These are phyloP conservation scores for Trichophyton mentagrophytes DNA, from an alignment of 2,329 filamentous ascomycete genomes.

Conservation along the genomic window DNA sequence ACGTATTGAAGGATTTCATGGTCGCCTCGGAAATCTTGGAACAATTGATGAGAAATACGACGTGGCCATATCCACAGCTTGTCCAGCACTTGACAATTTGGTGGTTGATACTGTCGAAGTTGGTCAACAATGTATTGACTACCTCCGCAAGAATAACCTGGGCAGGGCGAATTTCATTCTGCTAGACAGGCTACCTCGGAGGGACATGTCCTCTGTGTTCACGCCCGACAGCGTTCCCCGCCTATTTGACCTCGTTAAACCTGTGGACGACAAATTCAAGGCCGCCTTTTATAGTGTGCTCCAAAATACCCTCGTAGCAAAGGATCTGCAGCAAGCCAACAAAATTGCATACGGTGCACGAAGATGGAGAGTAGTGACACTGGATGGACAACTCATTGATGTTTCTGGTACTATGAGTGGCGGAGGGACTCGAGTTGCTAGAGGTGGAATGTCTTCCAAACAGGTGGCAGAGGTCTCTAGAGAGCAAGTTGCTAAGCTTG, in stretches of 20 bases:
- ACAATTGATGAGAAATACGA: slow-evolving; percentile 91
- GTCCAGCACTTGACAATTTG: slow-evolving; percentile 82
- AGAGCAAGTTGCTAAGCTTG: slow-evolving; percentile 78
- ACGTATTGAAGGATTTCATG: slow-evolving; percentile 93
- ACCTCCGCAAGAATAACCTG: slow-evolving; percentile 91
- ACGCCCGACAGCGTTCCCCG: slow-evolving; percentile 88
- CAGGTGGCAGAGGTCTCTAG: slow-evolving; percentile 74
- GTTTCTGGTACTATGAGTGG: slow-evolving; percentile 98
- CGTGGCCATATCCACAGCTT: slow-evolving; percentile 95
- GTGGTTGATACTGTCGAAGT: slow-evolving; percentile 93
- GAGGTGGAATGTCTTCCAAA: slow-evolving; percentile 93
- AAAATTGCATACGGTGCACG: slow-evolving; percentile 89
- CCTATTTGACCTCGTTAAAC: slow-evolving; percentile 81
- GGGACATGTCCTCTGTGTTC: slow-evolving; percentile 65
- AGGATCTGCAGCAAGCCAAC: slow-evolving; percentile 88
- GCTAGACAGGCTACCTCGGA: slow-evolving; percentile 68
- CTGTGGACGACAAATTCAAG: slow-evolving; percentile 74
- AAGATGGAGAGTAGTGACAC: slow-evolving; percentile 90
- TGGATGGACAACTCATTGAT: slow-evolving; percentile 91
- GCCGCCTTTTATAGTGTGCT: slow-evolving; percentile 93
- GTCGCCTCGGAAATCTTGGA: slow-evolving; percentile 83
- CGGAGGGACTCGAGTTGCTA: slow-evolving; percentile 80
- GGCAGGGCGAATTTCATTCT: slow-evolving; percentile 96
- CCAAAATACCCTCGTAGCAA: slow-evolving; percentile 87
- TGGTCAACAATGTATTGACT: slow-evolving; percentile 95